Percentiles rank a stretch among this genome's conserved stretches.
phyloP scores from a whole-genome alignment of 345 rosid genomes.

The Lepidium africanum region DNA sequence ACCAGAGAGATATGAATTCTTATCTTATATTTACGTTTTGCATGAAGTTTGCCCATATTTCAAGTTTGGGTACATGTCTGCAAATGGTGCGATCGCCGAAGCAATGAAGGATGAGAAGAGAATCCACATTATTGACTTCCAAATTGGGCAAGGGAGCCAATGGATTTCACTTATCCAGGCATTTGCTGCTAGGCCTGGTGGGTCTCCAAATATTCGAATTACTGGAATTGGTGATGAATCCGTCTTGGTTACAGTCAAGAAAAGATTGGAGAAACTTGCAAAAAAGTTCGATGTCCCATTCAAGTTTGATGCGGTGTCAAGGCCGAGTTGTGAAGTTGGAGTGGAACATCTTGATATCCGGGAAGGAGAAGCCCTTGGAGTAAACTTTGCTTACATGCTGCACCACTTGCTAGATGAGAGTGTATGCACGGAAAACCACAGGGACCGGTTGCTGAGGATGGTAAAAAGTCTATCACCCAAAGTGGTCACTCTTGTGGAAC shows the following conservation, averaged over 20 bases:
- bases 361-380: conserved; percentile 70
- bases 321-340: conserved; percentile 46
- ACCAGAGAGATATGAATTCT: conserved; percentile 61
- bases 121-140: conserved; percentile 88
- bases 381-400: conserved; percentile 78
- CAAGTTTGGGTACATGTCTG: conserved; percentile 94
- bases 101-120: conserved; percentile 81
- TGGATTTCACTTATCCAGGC: conserved; percentile 92
- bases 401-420: conserved; percentile 90
- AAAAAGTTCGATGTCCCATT: conserved; percentile 58
- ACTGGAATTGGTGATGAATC: conserved; percentile 73
- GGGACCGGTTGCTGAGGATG: conserved; percentile 62
- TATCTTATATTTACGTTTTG: conserved; percentile 68
- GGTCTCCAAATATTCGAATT: conserved; percentile 75
- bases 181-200: conserved; percentile 85
- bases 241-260: conserved; percentile 54
- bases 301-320: conserved; percentile 57
- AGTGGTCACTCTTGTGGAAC: conserved; percentile 89
- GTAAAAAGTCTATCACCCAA: conserved; percentile 70
- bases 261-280: conserved; percentile 58
- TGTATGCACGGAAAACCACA: conserved; percentile 68
- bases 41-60: conserved; percentile 91
- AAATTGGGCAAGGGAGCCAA: conserved; percentile 83
- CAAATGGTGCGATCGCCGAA: conserved; percentile 93
- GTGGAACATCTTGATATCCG: conserved; percentile 37